Evolutionary conservation across 768 basidiomycete genomes (phyloP).

Genomic region (Astraeus odoratus): DNA sequence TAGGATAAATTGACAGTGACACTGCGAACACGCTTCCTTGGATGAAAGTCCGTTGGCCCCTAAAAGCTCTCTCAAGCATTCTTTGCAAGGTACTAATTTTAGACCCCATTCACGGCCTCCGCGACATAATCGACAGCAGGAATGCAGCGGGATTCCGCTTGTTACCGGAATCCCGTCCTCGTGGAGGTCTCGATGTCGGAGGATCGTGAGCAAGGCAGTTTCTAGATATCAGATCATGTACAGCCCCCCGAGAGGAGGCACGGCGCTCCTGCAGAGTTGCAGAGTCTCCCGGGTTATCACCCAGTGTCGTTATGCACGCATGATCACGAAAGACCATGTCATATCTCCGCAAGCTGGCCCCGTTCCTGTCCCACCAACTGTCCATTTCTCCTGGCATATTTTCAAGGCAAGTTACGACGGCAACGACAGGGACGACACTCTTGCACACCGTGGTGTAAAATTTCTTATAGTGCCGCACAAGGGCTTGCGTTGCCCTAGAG

Average conservation of each 20-base stretch:
- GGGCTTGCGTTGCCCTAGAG: conserved; percentile 32
- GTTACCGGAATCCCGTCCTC: neutral
- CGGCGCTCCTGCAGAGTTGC: conserved; percentile 13
- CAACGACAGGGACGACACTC: conserved; percentile 26
- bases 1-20: too few relatives aligned
- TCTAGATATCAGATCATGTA: conserved; percentile 19
- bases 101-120: too few relatives aligned
- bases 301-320: conserved; percentile 28
- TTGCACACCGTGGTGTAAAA: conserved; percentile 27
- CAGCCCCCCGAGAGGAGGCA: conserved; percentile 14
- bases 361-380: conserved; percentile 28
- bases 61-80: too few relatives aligned
- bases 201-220: conserved; percentile 9
- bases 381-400: conserved; percentile 28
- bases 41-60: too few relatives aligned
- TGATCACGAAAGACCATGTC: conserved; percentile 25
- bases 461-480: conserved; percentile 32
- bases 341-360: conserved; percentile 9
- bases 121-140: neutral
- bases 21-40: too few relatives aligned
- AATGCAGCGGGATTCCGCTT: neutral
- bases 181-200: neutral
- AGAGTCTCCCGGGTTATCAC: conserved; percentile 15
- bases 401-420: conserved; percentile 37
- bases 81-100: too few relatives aligned